Conservation (phyloP, 495 filamentous ascomycete genomes). For the Massariosphaeria phaeospora region DNA sequence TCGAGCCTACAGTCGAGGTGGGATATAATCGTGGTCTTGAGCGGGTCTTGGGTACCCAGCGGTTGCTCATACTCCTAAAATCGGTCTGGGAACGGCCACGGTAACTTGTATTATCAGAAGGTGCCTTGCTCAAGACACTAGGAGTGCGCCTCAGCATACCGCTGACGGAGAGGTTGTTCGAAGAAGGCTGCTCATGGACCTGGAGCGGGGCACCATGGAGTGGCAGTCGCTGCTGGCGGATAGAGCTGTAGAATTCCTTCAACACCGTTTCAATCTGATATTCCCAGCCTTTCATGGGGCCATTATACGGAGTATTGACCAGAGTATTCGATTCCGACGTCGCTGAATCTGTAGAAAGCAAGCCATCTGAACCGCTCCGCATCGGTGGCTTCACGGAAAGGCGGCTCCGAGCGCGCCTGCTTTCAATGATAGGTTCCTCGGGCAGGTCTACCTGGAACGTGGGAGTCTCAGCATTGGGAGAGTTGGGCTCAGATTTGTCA, state of each 20-base stretch:
- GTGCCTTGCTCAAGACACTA: constrained; percentile 85
- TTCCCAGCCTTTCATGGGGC: constrained; percentile 77
- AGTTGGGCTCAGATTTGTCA: constrained; percentile 37
- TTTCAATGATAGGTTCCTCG: constrained; percentile 37
- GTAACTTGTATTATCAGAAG: constrained; percentile 62
- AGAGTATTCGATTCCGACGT: constrained; percentile 52
- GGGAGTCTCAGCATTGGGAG: constrained; percentile 34
- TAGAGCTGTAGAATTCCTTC: constrained; percentile 86
- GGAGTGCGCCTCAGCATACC: constrained; percentile 74
- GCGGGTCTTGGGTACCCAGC: constrained; percentile 81
- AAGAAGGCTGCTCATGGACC: constrained; percentile 36
- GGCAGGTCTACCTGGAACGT: constrained; percentile 23
- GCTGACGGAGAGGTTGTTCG: constrained; percentile 47
- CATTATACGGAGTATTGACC: constrained; percentile 73
- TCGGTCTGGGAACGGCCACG: constrained; percentile 65
- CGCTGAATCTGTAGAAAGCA: constrained; percentile 34
- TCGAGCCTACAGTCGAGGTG: constrained; percentile 77
- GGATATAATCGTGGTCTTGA: constrained; percentile 77
- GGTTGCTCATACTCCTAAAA: constrained; percentile 56
- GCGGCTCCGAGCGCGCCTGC: constrained; percentile 33
- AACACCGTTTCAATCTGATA: constrained; percentile 81
- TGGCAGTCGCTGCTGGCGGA: constrained; percentile 78
- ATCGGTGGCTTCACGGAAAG: constrained; percentile 37
- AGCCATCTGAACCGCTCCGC: constrained; percentile 37
- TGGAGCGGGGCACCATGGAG: constrained; percentile 57